Evolutionary conservation across 2,329 filamentous ascomycete genomes (phyloP), one percentile per base, ranked within the genome.

Genomic region (Beauveria australis): DNA sequence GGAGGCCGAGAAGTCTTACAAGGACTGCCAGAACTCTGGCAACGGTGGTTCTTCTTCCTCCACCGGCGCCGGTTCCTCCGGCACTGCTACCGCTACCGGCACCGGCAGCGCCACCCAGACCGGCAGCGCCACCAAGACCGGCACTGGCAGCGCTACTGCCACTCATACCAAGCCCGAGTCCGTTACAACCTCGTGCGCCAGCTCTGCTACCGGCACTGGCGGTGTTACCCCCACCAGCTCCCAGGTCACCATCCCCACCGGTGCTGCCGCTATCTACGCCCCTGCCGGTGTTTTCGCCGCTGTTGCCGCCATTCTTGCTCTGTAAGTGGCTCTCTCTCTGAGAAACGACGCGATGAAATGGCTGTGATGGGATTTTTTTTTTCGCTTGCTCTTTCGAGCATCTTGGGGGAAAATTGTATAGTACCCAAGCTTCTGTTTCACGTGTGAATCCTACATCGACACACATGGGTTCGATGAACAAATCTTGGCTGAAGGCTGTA

Each of bases 291-390:
- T 24, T 22, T 51, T 62, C 43, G 61, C 61, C 40, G 61, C 61
- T 44, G 61, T 62, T 16, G 61, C 56, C n/a, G 61, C 61, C 49
- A 53, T 40, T 48, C 53, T 62, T 53, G 61, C 53, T 37, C 61
- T 62, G 52, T 62, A 62, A 62, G 58, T 57, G 56, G 57, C 46
- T 47, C 40, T 53, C 28, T 47, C 49, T 6, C 6, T 24, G 56
- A 37, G 47, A 52, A 52, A 52, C 56, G 56, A 59, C 56, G 56
- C 56, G 56, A 59, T 48, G 56, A 52, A 24, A 40, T 43, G 47
- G 56, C 30, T 44, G 46, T 52, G n/a, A 59, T 46, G 56, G 56
- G 37, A 37, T 52, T 30, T 47, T n/a, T n/a, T 47, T 53, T 12
- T 53, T 16, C 28, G 26, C 8, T 19, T 53, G 28, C 48, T 59